Conservation (phyloP, 257 asterid species). For the Nicotiana benthamiana region DNA sequence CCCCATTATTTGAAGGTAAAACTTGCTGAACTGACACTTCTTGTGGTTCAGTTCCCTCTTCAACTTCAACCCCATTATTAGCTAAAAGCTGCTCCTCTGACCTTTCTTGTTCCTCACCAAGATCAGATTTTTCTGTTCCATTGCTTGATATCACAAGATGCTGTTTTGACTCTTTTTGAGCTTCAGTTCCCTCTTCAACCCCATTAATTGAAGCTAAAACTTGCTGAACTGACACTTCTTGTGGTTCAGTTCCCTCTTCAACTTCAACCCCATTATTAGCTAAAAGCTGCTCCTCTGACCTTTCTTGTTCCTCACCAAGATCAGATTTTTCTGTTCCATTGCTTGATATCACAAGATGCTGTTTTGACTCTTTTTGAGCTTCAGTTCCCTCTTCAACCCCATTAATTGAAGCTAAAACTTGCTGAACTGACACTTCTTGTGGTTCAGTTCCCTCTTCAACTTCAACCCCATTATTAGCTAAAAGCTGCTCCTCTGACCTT, state of each 20-base stretch:
- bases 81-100: not conserved
- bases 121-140: not conserved
- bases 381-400: not conserved
- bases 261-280: not conserved
- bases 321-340: not conserved
- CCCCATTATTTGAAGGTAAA: not conserved
- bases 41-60: not conserved
- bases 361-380: not conserved
- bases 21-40: not conserved
- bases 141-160: not conserved
- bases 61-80: not conserved
- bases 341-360: not conserved
- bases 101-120: too few species aligned
- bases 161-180: not conserved
- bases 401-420: not conserved
- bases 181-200: not conserved
- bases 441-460: not conserved
- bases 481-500: not conserved
- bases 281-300: not conserved
- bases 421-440: not conserved
- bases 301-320: not conserved
- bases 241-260: not conserved
- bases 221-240: not conserved
- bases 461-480: not conserved
- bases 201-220: not conserved